Evolutionary conservation across 169 alveolate species (phyloP).

Genomic region (Theileria sp.): DNA sequence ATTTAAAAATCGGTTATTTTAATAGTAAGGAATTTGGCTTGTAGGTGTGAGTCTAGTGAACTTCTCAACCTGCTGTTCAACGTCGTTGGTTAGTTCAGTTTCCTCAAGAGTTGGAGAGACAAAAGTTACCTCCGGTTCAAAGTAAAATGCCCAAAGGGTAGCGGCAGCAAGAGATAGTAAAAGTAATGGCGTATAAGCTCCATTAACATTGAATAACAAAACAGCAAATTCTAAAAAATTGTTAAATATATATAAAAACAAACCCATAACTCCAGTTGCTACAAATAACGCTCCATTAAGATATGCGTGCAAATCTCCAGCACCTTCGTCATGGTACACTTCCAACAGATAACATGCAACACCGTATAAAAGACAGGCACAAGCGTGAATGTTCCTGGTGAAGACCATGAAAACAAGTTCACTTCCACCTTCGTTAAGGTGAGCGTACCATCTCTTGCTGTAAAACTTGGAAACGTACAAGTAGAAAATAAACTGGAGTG

Average conservation of each 20-base stretch:
- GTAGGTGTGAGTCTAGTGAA: slow-evolving; percentile 82
- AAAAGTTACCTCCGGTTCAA: slow-evolving; percentile 88
- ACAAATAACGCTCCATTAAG: slow-evolving; percentile 84
- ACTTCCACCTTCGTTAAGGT: slow-evolving; percentile 87
- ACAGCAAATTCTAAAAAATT: slow-evolving; percentile 53
- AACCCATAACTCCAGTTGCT: slow-evolving; percentile 82
- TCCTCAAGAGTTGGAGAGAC: slow-evolving; percentile 90
- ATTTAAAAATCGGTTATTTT: not conserved
- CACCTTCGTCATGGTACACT: slow-evolving; percentile 91
- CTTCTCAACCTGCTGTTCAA: slow-evolving; percentile 89
- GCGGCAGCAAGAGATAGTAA: slow-evolving; percentile 85
- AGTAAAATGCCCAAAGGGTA: slow-evolving; percentile 84
- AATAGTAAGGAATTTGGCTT: slow-evolving; percentile 60
- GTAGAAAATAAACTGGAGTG: slow-evolving; percentile 86
- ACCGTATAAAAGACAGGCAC: slow-evolving; percentile 83
- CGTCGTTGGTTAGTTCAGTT: slow-evolving; percentile 90
- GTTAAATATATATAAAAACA: not conserved
- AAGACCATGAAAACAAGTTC: slow-evolving; percentile 87
- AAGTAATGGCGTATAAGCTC: slow-evolving; percentile 61
- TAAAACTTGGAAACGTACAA: slow-evolving; percentile 85
- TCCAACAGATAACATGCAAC: slow-evolving; percentile 86
- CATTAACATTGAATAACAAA: slow-evolving; percentile 44
- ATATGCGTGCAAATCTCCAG: slow-evolving; percentile 90
- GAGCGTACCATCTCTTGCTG: slow-evolving; percentile 84
- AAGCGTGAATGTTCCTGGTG: slow-evolving; percentile 84